Percentiles rank a stretch among this genome's conserved stretches.
Conservation (phyloP, 306 rosid species). For the Corylus avellana region DNA sequence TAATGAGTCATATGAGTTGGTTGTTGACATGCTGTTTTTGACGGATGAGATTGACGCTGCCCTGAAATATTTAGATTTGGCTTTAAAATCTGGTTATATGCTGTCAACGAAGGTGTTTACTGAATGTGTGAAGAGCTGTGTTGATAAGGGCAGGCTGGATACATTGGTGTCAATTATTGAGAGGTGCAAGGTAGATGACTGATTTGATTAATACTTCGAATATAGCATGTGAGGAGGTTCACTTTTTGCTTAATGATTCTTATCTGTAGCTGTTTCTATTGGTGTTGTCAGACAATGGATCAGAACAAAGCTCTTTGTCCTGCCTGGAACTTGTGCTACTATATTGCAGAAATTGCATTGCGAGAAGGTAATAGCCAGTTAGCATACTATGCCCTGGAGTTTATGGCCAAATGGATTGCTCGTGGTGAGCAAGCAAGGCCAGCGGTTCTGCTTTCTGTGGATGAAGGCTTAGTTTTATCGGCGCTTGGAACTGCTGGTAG, state of each 20-base stretch:
- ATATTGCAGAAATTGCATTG: constrained; percentile 63
- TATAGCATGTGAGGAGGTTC: constrained; percentile 13
- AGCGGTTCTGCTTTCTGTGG: constrained; percentile 54
- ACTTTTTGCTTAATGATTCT: constrained; percentile 22
- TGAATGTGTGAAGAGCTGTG: constrained; percentile 59
- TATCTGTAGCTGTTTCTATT: constrained; percentile 23
- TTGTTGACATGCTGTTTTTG: constrained; percentile 71
- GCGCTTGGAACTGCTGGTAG: constrained; percentile 81
- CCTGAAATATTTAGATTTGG: constrained; percentile 65
- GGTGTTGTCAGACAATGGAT: constrained; percentile 65
- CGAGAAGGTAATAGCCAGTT: constrained; percentile 79
- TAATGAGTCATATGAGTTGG: constrained; percentile 73
- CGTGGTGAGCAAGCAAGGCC: constrained; percentile 80
- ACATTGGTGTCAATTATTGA: constrained; percentile 71
- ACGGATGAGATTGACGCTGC: constrained; percentile 58
- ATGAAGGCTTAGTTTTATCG: constrained; percentile 81
- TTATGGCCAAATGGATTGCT: constrained; percentile 84
- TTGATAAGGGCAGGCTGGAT: constrained; percentile 64
- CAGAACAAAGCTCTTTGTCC: constrained; percentile 98
- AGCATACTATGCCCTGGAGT: constrained; percentile 71
- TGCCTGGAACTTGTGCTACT: constrained; percentile 64
- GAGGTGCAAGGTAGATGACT: constrained; percentile 70
- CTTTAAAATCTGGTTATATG: constrained; percentile 67
- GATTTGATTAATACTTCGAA: constrained; percentile 21
- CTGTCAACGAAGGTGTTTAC: constrained; percentile 61